Conservation (phyloP, 2,329 filamentous ascomycete genomes). For the Aspergillus alliaceus region DNA sequence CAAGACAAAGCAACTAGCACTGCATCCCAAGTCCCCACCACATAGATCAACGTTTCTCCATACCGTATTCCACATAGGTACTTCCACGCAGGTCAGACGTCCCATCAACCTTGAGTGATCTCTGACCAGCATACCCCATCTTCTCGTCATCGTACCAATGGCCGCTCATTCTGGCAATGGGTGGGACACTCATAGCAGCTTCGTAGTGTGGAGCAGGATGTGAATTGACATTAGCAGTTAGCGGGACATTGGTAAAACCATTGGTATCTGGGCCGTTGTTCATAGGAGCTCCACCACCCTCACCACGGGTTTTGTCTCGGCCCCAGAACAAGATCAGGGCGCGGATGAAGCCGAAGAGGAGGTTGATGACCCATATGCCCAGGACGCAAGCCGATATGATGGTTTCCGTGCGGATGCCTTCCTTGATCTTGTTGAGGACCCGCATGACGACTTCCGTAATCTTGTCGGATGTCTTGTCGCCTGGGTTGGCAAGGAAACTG, state of each 20-base stretch:
- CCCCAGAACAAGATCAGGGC: conserved; percentile 62
- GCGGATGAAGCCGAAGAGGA: conserved; percentile 71
- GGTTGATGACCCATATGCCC: conserved; percentile 73
- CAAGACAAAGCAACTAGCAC: neutral
- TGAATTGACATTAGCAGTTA: conserved; percentile 26
- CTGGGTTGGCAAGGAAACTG: conserved; percentile 76
- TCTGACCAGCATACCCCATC: conserved; percentile 43
- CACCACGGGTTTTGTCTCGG: conserved; percentile 60
- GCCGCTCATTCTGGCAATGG: neutral
- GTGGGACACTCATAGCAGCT: conserved; percentile 11
- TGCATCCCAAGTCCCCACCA: neutral
- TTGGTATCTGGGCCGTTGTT: conserved; percentile 18
- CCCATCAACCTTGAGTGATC: conserved; percentile 31
- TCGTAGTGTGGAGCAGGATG: conserved; percentile 29
- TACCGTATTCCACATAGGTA: conserved; percentile 40
- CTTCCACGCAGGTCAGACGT: conserved; percentile 30
- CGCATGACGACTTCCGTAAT: conserved; percentile 73
- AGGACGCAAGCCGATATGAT: conserved; percentile 76
- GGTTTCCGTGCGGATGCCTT: conserved; percentile 71
- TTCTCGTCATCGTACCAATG: conserved; percentile 39
- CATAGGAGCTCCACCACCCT: conserved; percentile 52
- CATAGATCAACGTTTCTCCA: conserved; percentile 27
- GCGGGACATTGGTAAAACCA: conserved; percentile 40
- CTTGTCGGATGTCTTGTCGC: conserved; percentile 72
- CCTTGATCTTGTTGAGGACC: conserved; percentile 67